Percentiles rank a stretch among this genome's conserved stretches.
Conservation (phyloP, 139 green algal species). For the Coelastrella sp. region DNA sequence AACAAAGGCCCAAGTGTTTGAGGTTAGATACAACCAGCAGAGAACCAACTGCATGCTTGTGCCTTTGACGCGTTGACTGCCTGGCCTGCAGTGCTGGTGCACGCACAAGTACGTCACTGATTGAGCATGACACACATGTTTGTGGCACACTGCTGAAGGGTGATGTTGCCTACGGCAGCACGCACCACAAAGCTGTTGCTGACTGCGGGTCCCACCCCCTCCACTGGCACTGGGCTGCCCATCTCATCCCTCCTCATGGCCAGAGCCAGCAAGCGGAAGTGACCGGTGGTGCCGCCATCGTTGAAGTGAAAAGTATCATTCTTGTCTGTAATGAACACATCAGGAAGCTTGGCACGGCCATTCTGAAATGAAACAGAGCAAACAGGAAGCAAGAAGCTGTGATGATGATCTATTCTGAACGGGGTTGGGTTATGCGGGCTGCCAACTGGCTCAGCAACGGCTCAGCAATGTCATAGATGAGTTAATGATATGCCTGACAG, state of each 20-base stretch:
- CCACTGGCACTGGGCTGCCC: conserved; percentile 42
- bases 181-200: conserved; percentile 65
- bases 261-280: conserved; percentile 61
- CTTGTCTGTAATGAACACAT: conserved; percentile 64
- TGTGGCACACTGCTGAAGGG: too few species aligned
- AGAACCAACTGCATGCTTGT: conserved; percentile 46
- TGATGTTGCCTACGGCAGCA: too few species aligned
- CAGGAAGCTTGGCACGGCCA: conserved; percentile 60
- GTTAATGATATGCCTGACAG: too few species aligned
- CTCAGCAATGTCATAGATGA: too few species aligned
- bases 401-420: too few species aligned
- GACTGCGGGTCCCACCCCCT: conserved; percentile 54
- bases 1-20: background rate
- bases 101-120: too few species aligned
- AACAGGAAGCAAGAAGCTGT: background rate
- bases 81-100: too few species aligned
- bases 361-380: conserved; percentile 44
- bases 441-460: too few species aligned
- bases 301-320: conserved; percentile 68
- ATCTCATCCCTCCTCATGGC: conserved; percentile 53
- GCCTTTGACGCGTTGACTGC: too few species aligned
- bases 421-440: too few species aligned
- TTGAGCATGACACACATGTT: too few species aligned
- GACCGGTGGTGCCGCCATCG: conserved; percentile 48
- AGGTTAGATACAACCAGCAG: conserved; percentile 53